Conservation (phyloP, 345 rosid genomes). For the Trapa bicornis region DNA sequence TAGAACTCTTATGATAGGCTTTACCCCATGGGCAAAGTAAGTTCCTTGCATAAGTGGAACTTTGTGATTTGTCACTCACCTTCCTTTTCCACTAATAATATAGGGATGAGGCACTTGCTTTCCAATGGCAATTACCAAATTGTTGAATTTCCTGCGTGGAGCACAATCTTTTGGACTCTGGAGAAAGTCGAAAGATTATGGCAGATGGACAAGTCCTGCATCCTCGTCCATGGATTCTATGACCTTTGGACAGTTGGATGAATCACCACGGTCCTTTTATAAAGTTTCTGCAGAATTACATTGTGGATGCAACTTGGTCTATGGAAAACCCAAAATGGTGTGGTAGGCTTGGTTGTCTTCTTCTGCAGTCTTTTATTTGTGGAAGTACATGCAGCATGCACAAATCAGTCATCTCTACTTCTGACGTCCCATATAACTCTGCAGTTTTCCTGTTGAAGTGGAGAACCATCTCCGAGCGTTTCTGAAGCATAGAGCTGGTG, state of each 20-base stretch:
- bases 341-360: background rate
- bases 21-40: background rate
- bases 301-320: no score
- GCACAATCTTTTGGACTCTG: constrained; percentile 4
- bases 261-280: no score
- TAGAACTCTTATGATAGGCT: background rate
- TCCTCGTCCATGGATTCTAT: no score
- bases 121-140: constrained; percentile 7
- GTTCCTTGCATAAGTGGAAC: constrained; percentile 17
- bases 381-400: constrained; percentile 55
- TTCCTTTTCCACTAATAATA: constrained; percentile 6
- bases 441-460: constrained; percentile 1
- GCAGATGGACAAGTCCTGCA: no score
- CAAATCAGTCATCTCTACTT: constrained; percentile 11
- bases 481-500: background rate
- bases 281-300: no score
- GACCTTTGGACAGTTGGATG: no score
- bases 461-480: background rate
- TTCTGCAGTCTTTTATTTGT: constrained; percentile 17
- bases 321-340: background rate
- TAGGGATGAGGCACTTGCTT: constrained; percentile 5
- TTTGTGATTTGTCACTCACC: constrained; percentile 15
- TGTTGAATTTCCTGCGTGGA: background rate
- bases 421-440: background rate
- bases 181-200: background rate